Evolutionary conservation across 768 basidiomycete genomes (phyloP), one percentile per base, ranked within the genome.

Genomic region (Chalciporus piperatus): DNA sequence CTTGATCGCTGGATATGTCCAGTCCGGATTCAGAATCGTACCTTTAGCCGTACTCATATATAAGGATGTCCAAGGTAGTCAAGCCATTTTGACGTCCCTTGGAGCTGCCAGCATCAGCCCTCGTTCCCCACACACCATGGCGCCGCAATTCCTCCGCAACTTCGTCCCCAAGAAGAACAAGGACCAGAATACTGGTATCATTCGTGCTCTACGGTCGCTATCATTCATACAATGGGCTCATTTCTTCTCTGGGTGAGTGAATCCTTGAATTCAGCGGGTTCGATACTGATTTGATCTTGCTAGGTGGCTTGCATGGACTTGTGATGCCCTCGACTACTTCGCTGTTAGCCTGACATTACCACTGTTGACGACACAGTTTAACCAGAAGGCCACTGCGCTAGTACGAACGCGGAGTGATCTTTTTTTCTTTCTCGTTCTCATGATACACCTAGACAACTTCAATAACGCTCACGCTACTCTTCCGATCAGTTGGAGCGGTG

Each of bases 391-490:
- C 4, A 55, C 71, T 32, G 59, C 70, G 28, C 81, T 89, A 28
- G 77, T 78, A 41, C 56, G 72, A 64, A 28, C 12, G 23, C 25
- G 19, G 20, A 6, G 14, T 55, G 20, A 7, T 22, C 16, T 33
- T 16, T 23, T 3, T 1, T 13, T 41, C 10, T 14, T 48, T 19
- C 8, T 35, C 43, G 22, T 27, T 17, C 45, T 54, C 13, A 41
- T 33, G 19, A 1, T 7, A 2, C n/a, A 7, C 37, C 19, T 50
- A 78, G 78, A 89, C 90, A 43, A 84, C 85, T 17, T 80, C 91
- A 5, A 94, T 98, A 64, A 97, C 95, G 6, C 76, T 97, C 44
- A 97, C 95, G 0, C 76, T 98, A 1, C 81, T 98, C n/a, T 88
- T 98, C 76, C 83, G 95, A 52, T 87, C 89, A 5, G 72, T 80